phyloP scores from a whole-genome alignment of 2,329 filamentous ascomycete genomes.

The Mycosphaerelloides madeirae region DNA sequence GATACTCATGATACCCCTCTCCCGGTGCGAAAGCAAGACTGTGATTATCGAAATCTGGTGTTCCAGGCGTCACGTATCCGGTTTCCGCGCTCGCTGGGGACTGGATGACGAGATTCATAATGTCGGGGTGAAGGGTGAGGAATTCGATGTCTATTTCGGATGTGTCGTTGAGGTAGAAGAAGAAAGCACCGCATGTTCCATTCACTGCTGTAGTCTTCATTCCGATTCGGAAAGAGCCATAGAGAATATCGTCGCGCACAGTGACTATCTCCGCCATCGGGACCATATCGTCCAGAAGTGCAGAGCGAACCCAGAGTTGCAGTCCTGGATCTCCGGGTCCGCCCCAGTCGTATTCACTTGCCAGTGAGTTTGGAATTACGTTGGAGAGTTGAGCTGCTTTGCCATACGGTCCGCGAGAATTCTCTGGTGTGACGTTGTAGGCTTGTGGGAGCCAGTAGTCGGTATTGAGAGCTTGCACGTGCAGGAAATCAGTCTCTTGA shows the following conservation, averaged over 20 bases:
- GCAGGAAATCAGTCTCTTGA: slow-evolving; percentile 67
- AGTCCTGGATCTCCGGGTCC: slow-evolving; percentile 49
- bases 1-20: slow-evolving; percentile 67
- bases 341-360: slow-evolving; percentile 38
- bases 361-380: slow-evolving; percentile 51
- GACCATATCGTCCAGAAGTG: slow-evolving; percentile 40
- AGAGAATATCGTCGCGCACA: slow-evolving; percentile 57
- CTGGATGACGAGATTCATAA: slow-evolving; percentile 70
- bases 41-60: slow-evolving; percentile 54
- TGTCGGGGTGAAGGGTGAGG: slow-evolving; percentile 47
- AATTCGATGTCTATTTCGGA: slow-evolving; percentile 81
- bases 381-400: slow-evolving; percentile 58
- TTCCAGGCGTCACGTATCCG: slow-evolving; percentile 60
- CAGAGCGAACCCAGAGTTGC: slow-evolving; percentile 52
- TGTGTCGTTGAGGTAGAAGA: slow-evolving; percentile 77
- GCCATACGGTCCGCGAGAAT: slow-evolving; percentile 60
- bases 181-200: slow-evolving; percentile 74
- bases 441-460: slow-evolving; percentile 59
- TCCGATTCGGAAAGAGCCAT: slow-evolving; percentile 63
- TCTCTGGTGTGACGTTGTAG: slow-evolving; percentile 59
- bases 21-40: slow-evolving; percentile 64
- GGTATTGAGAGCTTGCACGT: slow-evolving; percentile 39
- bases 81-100: slow-evolving; percentile 54
- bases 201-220: slow-evolving; percentile 58
- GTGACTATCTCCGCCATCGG: slow-evolving; percentile 62